Evolutionary conservation across 2,329 filamentous ascomycete genomes (phyloP).

Genomic region (Pezicula rhizophila): DNA sequence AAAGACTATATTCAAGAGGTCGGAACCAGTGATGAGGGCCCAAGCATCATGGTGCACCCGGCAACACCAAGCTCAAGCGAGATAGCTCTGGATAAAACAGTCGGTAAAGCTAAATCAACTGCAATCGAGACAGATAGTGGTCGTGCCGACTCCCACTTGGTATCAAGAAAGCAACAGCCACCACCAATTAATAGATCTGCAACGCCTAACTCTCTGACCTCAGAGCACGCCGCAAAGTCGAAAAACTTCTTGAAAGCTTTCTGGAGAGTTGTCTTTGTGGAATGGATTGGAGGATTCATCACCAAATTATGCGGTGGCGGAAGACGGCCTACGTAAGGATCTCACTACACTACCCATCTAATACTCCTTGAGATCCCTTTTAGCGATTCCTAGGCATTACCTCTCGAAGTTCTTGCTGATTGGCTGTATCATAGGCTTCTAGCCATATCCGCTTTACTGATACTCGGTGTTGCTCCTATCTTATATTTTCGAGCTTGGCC

Average conservation of each 20-base stretch:
- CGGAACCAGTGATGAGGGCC: conserved; percentile 7
- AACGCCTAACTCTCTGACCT: conserved; percentile 24
- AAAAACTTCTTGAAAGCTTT: conserved; percentile 25
- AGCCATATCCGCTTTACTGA: conserved; percentile 15
- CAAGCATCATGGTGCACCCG: conserved; percentile 16
- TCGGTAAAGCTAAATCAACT: conserved; percentile 15
- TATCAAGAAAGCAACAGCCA: conserved; percentile 15
- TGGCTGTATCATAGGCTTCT: conserved; percentile 18
- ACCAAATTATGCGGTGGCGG: conserved; percentile 23
- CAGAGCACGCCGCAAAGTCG: conserved; percentile 16
- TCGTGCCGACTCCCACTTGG: conserved; percentile 9
- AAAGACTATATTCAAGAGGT: conserved; percentile 5
- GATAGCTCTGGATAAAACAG: conserved; percentile 6
- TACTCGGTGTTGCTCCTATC: conserved; percentile 17
- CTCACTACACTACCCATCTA: not conserved
- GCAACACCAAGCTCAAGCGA: conserved; percentile 16
- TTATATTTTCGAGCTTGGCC: conserved; percentile 14
- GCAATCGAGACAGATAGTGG: conserved; percentile 14
- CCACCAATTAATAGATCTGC: conserved; percentile 17
- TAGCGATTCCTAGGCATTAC: conserved; percentile 2
- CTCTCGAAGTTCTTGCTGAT: conserved; percentile 16
- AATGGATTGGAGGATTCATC: conserved; percentile 30
- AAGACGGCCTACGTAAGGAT: conserved; percentile 22
- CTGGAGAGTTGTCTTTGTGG: conserved; percentile 28
- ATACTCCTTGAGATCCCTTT: not conserved